Evolutionary conservation across 495 filamentous ascomycete species (phyloP).

Genomic region (Aspergillus carlsbadensis): DNA sequence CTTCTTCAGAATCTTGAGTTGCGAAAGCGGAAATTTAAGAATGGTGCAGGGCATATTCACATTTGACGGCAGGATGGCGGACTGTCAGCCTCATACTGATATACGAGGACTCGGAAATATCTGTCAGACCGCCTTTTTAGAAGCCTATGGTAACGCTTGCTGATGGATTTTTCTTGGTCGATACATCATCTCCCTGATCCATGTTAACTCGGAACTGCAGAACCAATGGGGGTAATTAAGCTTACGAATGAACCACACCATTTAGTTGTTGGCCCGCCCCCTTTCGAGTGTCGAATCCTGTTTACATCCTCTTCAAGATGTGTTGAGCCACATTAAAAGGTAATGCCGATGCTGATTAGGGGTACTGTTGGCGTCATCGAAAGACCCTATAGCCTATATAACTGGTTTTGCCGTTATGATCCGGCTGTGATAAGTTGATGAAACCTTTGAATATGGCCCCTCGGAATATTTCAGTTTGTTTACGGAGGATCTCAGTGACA

Average conservation of each 20-base stretch:
- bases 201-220: background rate
- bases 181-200: constrained; percentile 5
- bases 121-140: background rate
- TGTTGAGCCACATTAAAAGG: background rate
- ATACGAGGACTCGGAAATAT: background rate
- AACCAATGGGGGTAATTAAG: background rate
- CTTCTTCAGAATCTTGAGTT: background rate
- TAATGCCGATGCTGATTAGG: constrained; percentile 5
- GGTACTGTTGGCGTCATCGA: background rate
- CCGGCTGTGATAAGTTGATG: background rate
- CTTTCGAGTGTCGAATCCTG: background rate
- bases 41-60: background rate
- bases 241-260: constrained; percentile 8
- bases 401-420: background rate
- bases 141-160: background rate
- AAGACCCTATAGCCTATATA: background rate
- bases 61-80: background rate
- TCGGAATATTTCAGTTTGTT: constrained; percentile 5
- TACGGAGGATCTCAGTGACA: background rate
- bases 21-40: background rate
- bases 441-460: constrained; percentile 10
- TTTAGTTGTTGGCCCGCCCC: constrained; percentile 8
- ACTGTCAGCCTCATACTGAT: constrained; percentile 3
- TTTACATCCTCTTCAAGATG: constrained; percentile 4
- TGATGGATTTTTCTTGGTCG: background rate